A percentile compares a stretch with the other conserved stretches of the same genome.
Conservation (phyloP, 306 rosid species). For the Pterocarpus macrocarpus region DNA sequence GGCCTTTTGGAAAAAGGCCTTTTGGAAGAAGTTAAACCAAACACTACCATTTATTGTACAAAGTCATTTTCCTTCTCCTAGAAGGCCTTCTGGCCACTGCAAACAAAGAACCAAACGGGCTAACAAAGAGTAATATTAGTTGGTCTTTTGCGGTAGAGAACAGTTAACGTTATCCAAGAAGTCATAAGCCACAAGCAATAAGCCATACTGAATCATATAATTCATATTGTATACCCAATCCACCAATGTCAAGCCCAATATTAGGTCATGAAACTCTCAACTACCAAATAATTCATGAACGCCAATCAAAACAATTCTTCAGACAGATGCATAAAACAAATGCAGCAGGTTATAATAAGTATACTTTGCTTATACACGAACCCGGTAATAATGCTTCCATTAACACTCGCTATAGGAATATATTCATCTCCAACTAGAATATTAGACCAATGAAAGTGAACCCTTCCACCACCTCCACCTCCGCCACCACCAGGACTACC, state of each 20-base stretch:
- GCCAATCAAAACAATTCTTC: conserved; percentile 29
- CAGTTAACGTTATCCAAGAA: conserved; percentile 15
- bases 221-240: conserved; percentile 23
- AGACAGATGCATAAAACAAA: conserved; percentile 36
- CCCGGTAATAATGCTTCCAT: conserved; percentile 84
- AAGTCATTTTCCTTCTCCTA: too few species aligned
- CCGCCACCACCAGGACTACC: conserved; percentile 92
- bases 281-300: conserved; percentile 34
- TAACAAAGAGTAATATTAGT: conserved; percentile 13
- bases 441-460: conserved; percentile 97
- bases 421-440: conserved; percentile 91
- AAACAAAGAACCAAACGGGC: too few species aligned
- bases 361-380: conserved; percentile 49
- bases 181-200: conserved; percentile 19
- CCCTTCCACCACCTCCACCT: conserved; percentile 97
- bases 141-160: conserved; percentile 13
- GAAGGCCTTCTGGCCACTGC: too few species aligned
- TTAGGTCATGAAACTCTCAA: conserved; percentile 23
- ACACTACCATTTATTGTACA: too few species aligned
- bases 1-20: too few species aligned
- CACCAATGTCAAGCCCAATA: conserved; percentile 18
- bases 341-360: conserved; percentile 29
- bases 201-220: conserved; percentile 28
- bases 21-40: too few species aligned
- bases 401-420: conserved; percentile 73